Percentiles rank a stretch among this genome's conserved stretches.
phyloP scores from a whole-genome alignment of 2,329 filamentous ascomycete species.

The Cladophialophora psammophila region DNA sequence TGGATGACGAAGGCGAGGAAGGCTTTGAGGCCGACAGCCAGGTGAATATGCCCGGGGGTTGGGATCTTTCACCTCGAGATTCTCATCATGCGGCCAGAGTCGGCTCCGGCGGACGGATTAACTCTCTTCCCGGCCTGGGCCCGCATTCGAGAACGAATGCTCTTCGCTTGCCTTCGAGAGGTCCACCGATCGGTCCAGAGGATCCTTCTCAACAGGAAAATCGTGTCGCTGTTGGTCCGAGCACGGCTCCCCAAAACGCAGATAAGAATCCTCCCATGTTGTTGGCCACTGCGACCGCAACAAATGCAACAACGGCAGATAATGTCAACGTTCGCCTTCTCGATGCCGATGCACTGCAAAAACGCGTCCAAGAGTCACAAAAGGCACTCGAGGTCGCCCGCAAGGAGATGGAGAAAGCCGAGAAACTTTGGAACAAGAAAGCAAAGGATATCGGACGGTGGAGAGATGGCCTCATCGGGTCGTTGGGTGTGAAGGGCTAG shows the following conservation, averaged over 20 bases:
- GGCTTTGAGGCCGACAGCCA: constrained; percentile 11
- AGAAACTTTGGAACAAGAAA: constrained; percentile 49
- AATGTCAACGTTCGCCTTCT: constrained; percentile 48
- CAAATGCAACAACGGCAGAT: neutral
- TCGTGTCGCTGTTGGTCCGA: constrained; percentile 1
- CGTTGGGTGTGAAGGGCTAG: constrained; percentile 23
- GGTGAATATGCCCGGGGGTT: constrained; percentile 32
- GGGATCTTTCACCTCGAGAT: constrained; percentile 23
- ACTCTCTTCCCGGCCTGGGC: constrained; percentile 28
- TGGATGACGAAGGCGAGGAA: constrained; percentile 24
- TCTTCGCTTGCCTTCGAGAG: constrained; percentile 12
- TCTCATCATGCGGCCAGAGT: constrained; percentile 8
- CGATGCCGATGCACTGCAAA: constrained; percentile 50
- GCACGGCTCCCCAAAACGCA: neutral
- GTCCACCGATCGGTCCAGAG: constrained; percentile 1
- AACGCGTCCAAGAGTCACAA: constrained; percentile 51
- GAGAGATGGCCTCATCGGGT: constrained; percentile 34
- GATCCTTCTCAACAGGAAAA: constrained; percentile 6
- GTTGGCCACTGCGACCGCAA: neutral
- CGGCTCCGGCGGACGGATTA: constrained; percentile 15
- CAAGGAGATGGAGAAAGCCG: constrained; percentile 66
- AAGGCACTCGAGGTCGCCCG: constrained; percentile 76
- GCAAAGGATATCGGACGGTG: constrained; percentile 38
- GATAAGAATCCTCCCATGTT: neutral
- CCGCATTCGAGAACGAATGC: constrained; percentile 30